Evolutionary conservation across 352 stramenopile species (phyloP), one percentile per base, ranked within the genome.

Genomic region (Pythium scleroteichum): DNA sequence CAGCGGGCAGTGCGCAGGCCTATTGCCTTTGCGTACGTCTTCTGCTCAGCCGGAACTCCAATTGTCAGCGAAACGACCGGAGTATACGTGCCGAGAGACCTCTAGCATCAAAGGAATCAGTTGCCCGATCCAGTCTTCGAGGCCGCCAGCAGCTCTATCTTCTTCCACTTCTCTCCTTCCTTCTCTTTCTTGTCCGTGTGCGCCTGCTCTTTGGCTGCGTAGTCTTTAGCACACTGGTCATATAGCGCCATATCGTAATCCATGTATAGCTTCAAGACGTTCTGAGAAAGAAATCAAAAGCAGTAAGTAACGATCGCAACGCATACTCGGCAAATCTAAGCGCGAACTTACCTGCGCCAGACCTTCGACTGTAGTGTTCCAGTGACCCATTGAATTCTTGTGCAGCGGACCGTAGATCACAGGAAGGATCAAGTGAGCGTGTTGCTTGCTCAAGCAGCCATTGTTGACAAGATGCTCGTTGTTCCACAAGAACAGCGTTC

Each of bases 401-500:
- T 88, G 86, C 40, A 98, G 72, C 20, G 83, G 74, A 16, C 85
- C 82, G 59, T 98, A 99, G 62, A 99, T 98, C 27, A 98, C 87
- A n/a, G 97, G 97, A 23, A 99, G 78, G 19, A 98, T 87, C 41
- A 95, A 82, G 41, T 91, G 76, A 5, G 95, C 92, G 70, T 98
- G 94, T 48, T 98, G 79, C 62, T 96, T 83, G 44, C 88, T 98
- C 8, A 98, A 72, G 49, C 92, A 97, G 6, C 91, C 96, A 40
- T 94, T 96, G 45, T 96, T 97, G 17, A 98, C 95, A 39, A 99
- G 88, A 56, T 98, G 92, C 65, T 99, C 95, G 59, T 98, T 99
- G 79, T 99, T 99, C 97, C 97, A 99, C 59, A 99, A 90, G 82
- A 98, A 99, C 57, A 99, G 81, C 23, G 97, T 92, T 38, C 97